Percentiles rank a stretch among this genome's conserved stretches.
These are phyloP conservation scores for Chlorophyllum brunneum DNA, from an alignment of 768 basidiomycete species.

Conservation along the genomic window DNA sequence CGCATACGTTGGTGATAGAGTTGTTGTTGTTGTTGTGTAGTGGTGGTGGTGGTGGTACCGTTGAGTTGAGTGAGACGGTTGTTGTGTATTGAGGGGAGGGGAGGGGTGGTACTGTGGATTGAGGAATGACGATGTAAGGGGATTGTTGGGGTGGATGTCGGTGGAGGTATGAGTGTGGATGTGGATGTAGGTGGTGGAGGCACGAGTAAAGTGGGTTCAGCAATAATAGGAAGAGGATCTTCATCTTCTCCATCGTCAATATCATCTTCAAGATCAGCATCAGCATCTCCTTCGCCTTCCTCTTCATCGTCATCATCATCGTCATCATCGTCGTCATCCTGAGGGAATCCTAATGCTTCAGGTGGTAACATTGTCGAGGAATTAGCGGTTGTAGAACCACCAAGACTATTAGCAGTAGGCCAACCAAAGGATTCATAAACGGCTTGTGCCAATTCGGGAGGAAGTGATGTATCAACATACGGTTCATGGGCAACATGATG, in stretches of 20 bases:
- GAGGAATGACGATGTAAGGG: neutral
- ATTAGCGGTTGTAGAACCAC: neutral
- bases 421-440: conserved; percentile 31
- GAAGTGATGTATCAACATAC: conserved; percentile 35
- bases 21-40: conserved; percentile 16
- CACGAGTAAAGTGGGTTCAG: neutral
- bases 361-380: neutral
- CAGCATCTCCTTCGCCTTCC: conserved; percentile 7
- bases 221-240: neutral
- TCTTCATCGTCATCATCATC: conserved; percentile 13
- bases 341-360: neutral
- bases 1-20: conserved; percentile 34
- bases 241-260: conserved; percentile 8
- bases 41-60: neutral
- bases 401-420: conserved; percentile 5
- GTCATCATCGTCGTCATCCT: neutral
- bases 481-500: conserved; percentile 42
- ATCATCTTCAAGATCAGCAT: conserved; percentile 10
- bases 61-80: neutral
- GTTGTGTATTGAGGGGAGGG: conserved; percentile 4
- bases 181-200: neutral
- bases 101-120: conserved; percentile 4
- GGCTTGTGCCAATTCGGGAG: conserved; percentile 32
- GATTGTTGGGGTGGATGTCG: neutral
- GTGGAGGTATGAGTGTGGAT: neutral